A percentile compares a stretch with the other conserved stretches of the same genome.
These are phyloP conservation scores for Conticribra guillardii DNA, from an alignment of 108 stramenopile species.

Conservation along the genomic window DNA sequence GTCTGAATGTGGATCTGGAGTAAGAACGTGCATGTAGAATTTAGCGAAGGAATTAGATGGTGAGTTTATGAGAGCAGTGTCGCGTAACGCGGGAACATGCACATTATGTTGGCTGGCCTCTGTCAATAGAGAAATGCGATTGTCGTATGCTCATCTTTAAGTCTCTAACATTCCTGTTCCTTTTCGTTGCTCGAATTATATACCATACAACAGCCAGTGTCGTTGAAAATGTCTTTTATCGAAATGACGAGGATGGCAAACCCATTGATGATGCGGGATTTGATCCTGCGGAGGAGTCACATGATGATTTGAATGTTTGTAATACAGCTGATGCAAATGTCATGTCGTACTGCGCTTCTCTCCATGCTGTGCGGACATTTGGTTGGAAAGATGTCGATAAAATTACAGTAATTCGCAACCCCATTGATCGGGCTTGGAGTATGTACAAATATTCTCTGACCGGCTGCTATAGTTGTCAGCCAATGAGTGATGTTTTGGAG, in stretches of 20 bases:
- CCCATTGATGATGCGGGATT: conserved; percentile 24
- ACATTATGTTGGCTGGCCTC: too few species aligned
- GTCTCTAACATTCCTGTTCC: too few species aligned
- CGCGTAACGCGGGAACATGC: too few species aligned
- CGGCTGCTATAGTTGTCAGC: conserved; percentile 65
- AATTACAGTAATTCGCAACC: conserved; percentile 76
- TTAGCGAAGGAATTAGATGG: conserved; percentile 35
- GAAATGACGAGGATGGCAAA: conserved; percentile 34
- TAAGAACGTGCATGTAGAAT: conserved; percentile 27
- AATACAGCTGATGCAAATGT: conserved; percentile 47
- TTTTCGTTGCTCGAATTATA: too few species aligned
- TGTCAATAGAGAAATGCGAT: too few species aligned
- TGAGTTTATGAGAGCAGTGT: too few species aligned
- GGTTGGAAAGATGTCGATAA: conserved; percentile 65
- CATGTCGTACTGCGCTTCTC: conserved; percentile 76
- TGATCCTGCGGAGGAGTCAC: conserved; percentile 41
- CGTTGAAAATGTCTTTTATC: conserved; percentile 42
- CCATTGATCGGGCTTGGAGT: conserved; percentile 83
- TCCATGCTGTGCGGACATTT: conserved; percentile 60
- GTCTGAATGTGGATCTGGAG: conserved; percentile 41
- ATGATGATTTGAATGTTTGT: conserved; percentile 46
- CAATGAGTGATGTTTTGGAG: conserved; percentile 63
- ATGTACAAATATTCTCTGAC: conserved; percentile 79
- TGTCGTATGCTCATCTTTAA: too few species aligned
- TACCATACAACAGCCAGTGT: too few species aligned